A percentile compares a stretch with the other conserved stretches of the same genome.
Conservation (phyloP, 495 filamentous ascomycete genomes). For the Corynascus novoguineensis region DNA sequence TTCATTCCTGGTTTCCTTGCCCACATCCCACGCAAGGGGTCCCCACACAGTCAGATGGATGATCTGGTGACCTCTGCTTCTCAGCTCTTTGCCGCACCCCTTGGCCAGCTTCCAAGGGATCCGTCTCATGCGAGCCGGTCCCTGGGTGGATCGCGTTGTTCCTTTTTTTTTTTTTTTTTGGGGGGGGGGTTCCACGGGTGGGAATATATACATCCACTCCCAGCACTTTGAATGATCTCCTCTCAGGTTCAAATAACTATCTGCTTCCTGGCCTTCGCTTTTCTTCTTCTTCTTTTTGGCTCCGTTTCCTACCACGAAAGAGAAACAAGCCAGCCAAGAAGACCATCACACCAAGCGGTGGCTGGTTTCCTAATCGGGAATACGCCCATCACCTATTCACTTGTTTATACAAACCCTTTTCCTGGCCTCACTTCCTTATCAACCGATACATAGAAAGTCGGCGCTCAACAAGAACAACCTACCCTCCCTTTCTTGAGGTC, state of each 20-base stretch:
- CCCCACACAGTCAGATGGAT: slow-evolving; percentile 35
- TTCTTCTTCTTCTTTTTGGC: neutral
- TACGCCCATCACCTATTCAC: neutral
- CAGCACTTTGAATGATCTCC: neutral
- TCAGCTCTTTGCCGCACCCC: slow-evolving; percentile 31
- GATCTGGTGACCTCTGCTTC: slow-evolving; percentile 34
- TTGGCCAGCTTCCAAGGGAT: slow-evolving; percentile 17
- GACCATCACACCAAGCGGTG: neutral
- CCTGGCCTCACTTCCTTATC: neutral
- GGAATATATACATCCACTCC: slow-evolving; percentile 13
- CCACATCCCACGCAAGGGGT: slow-evolving; percentile 22
- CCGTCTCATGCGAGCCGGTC: slow-evolving; percentile 11
- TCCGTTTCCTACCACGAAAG: neutral
- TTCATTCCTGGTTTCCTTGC: slow-evolving; percentile 21
- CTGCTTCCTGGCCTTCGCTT: neutral
- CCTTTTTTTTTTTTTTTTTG: too few species aligned
- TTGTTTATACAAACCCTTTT: neutral
- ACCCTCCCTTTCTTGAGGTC: neutral
- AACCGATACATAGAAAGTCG: neutral
- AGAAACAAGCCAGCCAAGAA: neutral
- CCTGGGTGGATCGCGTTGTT: slow-evolving; percentile 13
- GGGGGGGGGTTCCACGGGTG: too few species aligned
- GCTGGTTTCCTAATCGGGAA: neutral
- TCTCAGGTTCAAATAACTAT: slow-evolving; percentile 13
- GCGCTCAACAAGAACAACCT: neutral